Base-by-base conservation (phyloP, 2,329 filamentous ascomycete genomes). In the Penicillium occitanis region DNA sequence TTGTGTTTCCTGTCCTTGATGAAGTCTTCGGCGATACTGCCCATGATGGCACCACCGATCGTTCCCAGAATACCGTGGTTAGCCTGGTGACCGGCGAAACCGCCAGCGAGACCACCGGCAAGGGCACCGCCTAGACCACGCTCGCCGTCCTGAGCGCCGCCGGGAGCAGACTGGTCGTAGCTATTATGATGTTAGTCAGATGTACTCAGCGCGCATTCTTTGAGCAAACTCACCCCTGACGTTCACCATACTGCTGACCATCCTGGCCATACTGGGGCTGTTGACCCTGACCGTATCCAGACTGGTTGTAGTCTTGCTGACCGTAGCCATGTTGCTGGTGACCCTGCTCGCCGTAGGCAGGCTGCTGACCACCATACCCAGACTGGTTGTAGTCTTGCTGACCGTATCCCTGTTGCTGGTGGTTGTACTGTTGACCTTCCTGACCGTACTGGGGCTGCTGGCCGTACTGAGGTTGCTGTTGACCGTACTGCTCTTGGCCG, bases 1-100 rank as follows among this genome's bases (percentile, higher is more conserved):
- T 76, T 69, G 6, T 80, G 72, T 68, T 79, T 28, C 68, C 76
- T 77, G 69, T 80, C 74, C 74, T 81, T 79, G 75, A 81, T 81
- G 61, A 77, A 67, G 64, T 83, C 81, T 69, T 83, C 79, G 5
- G 79, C 75, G 63, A 82, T 73, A 68, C 77, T 79, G 58, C 81
- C 81, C 7, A 80, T 74, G 68, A 83, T 79, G 37, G 81, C 81
- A 50, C 81, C 81, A 66, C 80, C 81, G 50, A 83, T 75, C 5
- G 81, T 77, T 66, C 81, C 81, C 61, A 83, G 76, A 71, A 83
- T 73, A 35, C 81, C 81, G 73, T 83, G 81, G 69, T 80, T 75
- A 68, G 77, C 80, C 72, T 83, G 80, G 75, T 81, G 78, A 65
- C 81, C 81, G 25, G 75, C 78, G 60, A 77, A 82, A 40, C 78